phyloP scores from a whole-genome alignment of 2,329 filamentous ascomycete species.

The Cryphonectria parasitica region DNA sequence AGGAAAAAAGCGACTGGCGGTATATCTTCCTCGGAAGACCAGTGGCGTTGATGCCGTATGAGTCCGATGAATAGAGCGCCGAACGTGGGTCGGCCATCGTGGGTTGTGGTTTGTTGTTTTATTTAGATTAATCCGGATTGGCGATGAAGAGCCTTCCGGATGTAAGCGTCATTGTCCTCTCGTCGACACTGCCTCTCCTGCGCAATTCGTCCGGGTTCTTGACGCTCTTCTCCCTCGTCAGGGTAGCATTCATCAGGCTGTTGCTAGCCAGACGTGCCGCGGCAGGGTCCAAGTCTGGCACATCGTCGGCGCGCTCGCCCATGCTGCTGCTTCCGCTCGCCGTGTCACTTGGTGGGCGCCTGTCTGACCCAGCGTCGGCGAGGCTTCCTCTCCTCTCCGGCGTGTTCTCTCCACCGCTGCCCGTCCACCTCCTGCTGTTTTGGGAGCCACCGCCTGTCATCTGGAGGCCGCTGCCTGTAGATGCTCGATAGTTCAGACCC shows the following conservation, averaged over 20 bases:
- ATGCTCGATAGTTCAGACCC: constrained; percentile 54
- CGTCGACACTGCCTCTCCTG: constrained; percentile 81
- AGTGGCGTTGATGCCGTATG: neutral
- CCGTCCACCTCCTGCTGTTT: constrained; percentile 28
- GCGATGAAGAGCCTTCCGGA: constrained; percentile 79
- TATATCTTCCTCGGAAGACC: constrained; percentile 14
- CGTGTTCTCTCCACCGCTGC: constrained; percentile 43
- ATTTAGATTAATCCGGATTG: constrained; percentile 68
- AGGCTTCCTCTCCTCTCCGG: constrained; percentile 60
- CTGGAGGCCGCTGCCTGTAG: constrained; percentile 37
- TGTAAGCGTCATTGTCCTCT: constrained; percentile 76
- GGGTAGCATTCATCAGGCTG: constrained; percentile 58
- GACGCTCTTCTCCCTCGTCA: constrained; percentile 67
- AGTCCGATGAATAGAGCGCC: constrained; percentile 17
- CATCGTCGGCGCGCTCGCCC: constrained; percentile 62
- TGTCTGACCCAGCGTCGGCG: constrained; percentile 48
- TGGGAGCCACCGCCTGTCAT: constrained; percentile 30
- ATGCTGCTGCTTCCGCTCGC: constrained; percentile 60
- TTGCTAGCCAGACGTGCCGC: constrained; percentile 52
- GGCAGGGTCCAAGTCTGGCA: constrained; percentile 56
- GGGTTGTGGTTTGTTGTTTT: neutral
- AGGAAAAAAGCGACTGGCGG: constrained; percentile 20
- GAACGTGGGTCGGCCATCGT: neutral
- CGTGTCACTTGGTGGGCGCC: constrained; percentile 43
- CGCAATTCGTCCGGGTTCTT: constrained; percentile 73